A percentile compares a stretch with the other conserved stretches of the same genome.
These are phyloP conservation scores for Lodderomyces metapsilosis DNA, from an alignment of 1,139 yeast species.

Conservation along the genomic window DNA sequence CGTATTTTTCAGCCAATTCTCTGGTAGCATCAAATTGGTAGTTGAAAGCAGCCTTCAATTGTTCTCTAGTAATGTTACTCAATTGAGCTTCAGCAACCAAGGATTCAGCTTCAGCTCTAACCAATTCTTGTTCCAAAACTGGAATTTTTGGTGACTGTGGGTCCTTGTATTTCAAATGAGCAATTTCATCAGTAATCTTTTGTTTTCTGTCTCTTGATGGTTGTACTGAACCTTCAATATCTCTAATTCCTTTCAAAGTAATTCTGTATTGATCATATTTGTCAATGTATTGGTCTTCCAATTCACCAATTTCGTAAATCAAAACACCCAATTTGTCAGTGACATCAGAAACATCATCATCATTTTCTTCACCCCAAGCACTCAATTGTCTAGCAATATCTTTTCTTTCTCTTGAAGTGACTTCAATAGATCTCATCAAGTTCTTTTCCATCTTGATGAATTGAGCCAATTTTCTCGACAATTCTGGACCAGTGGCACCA, in stretches of 20 bases:
- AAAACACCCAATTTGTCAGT: conserved; percentile 97
- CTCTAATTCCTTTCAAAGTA: conserved; percentile 91
- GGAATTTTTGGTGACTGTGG: conserved; percentile 95
- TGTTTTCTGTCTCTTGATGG: conserved; percentile 98
- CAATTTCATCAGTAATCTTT: conserved; percentile 96
- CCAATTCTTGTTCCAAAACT: conserved; percentile 95
- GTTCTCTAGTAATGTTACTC: conserved; percentile 96
- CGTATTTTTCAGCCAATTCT: conserved; percentile 95
- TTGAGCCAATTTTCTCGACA: conserved; percentile 85
- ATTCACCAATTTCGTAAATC: conserved; percentile 93
- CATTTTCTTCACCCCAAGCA: conserved; percentile 97
- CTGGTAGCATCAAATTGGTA: conserved; percentile 96
- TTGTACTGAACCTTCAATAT: conserved; percentile 96
- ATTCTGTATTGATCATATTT: conserved; percentile 97
- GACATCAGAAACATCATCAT: conserved; percentile 94
- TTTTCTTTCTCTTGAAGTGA: conserved; percentile 92
- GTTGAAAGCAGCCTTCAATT: conserved; percentile 94
- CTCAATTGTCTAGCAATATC: conserved; percentile 96
- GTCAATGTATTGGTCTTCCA: conserved; percentile 97
- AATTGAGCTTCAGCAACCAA: conserved; percentile 98
- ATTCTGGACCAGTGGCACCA: conserved; percentile 93
- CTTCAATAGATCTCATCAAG: conserved; percentile 90
- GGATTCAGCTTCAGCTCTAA: conserved; percentile 98
- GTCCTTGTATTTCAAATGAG: conserved; percentile 96
- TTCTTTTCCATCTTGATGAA: conserved; percentile 96